Base-by-base conservation (phyloP, 805 yeast species). In the Candida lessepsii region DNA sequence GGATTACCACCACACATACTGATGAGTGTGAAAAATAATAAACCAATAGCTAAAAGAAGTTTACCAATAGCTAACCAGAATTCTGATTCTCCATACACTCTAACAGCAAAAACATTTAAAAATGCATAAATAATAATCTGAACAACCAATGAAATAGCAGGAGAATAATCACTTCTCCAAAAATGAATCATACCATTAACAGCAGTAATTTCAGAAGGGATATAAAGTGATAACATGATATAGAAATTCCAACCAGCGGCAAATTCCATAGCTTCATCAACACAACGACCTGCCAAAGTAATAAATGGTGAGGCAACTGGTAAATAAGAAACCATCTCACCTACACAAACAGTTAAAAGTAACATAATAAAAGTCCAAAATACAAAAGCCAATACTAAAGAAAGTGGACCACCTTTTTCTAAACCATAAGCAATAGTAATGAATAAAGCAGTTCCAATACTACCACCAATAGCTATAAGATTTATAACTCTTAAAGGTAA, bases 151-250 rank as follows among this genome's bases (percentile, higher is more conserved):
- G 77, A 61, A 35, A 71, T 71, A 19, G 71, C 77, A 8, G 76
- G 68, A 20, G 70, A 62, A 47, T 68, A 73, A 46, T 69, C 75
- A 41, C 58, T 65, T 47, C 73, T 56, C 78, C 78, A 73, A 48
- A 56, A 73, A 47, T 72, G 79, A 21, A 79, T 58, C 68, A 78
- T 72, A 17, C 78, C 72, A 42, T 77, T 76, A 37, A 73, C 73
- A 50, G 67, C 63, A 16, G 70, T 65, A 40, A 71, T 60, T 63
- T 73, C 56, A 63, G 70, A 70, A 13, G 78, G 76, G 48, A 71
- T 67, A 46, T 67, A 69, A 41, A 69, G 56, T 34, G 70, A 60
- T 47, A 69, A 67, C 69, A 71, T 65, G 20, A 72, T 46, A 59
- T 67, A 65, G 40, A 63, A 65, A 49, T 65, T 65, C 29, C 59